Percentiles rank a stretch among this genome's conserved stretches.
Conservation (phyloP, 495 filamentous ascomycete species). For the Neurospora sp. region DNA sequence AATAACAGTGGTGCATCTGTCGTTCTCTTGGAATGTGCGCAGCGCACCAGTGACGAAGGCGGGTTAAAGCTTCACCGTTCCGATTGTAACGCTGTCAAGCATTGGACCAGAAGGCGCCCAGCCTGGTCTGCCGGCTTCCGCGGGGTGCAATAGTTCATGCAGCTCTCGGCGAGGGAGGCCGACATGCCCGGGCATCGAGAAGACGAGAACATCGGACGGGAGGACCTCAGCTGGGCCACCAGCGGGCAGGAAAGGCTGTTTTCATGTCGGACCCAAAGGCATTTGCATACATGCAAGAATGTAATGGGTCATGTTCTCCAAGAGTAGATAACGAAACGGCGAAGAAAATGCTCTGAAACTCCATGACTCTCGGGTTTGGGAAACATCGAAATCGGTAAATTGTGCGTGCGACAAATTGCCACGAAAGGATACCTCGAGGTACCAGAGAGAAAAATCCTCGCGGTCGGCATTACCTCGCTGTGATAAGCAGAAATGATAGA, state of each 20-base stretch:
- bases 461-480: background rate
- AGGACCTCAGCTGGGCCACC: background rate
- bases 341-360: background rate
- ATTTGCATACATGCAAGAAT: background rate
- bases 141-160: background rate
- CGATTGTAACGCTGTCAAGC: background rate
- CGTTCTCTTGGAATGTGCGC: background rate
- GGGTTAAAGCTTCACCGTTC: background rate
- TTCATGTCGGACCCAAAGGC: background rate
- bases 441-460: too few species aligned
- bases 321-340: background rate
- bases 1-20: background rate
- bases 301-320: background rate
- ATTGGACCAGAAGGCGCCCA: background rate
- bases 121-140: background rate
- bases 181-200: background rate
- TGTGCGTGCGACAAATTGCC: background rate
- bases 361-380: background rate
- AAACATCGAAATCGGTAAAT: background rate
- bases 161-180: background rate
- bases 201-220: background rate
- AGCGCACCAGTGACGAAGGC: background rate
- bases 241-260: background rate
- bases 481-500: background rate
- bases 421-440: background rate